Evolutionary conservation across 2,329 filamentous ascomycete species (phyloP).

Genomic region (Paraphaeosphaeria sporulosa): DNA sequence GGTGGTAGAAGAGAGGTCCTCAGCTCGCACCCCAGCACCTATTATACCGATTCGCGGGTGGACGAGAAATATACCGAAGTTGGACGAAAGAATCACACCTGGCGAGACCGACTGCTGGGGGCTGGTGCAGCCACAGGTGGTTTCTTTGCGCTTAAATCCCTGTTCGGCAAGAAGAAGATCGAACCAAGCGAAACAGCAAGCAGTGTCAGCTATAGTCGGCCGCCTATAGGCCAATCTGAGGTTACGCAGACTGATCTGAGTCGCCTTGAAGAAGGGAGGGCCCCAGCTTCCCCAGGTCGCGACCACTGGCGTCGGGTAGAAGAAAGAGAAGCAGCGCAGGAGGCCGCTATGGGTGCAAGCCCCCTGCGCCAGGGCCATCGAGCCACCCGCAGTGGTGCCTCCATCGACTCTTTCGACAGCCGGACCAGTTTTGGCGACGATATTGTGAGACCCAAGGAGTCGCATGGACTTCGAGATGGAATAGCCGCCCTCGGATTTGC

Average conservation of each 20-base stretch:
- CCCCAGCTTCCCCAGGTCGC: constrained; percentile 55
- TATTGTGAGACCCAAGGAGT: constrained; percentile 32
- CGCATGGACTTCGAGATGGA: constrained; percentile 53
- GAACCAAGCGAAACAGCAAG: constrained; percentile 58
- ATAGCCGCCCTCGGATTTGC: constrained; percentile 56
- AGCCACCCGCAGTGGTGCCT: constrained; percentile 45
- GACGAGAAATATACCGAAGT: constrained; percentile 54
- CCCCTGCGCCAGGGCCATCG: constrained; percentile 40
- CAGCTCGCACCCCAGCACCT: constrained; percentile 46
- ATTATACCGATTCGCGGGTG: constrained; percentile 43
- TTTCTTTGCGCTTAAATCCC: constrained; percentile 59
- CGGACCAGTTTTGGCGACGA: constrained; percentile 49
- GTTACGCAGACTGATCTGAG: constrained; percentile 57
- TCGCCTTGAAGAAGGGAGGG: constrained; percentile 62
- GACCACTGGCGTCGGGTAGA: constrained; percentile 47
- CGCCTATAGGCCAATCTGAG: constrained; percentile 58
- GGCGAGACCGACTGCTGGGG: constrained; percentile 56
- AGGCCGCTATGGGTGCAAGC: constrained; percentile 58
- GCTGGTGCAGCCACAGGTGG: constrained; percentile 53
- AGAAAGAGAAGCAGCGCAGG: constrained; percentile 48
- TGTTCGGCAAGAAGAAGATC: constrained; percentile 61
- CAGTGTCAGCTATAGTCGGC: constrained; percentile 61
- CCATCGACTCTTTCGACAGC: constrained; percentile 51
- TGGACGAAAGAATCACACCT: constrained; percentile 45
- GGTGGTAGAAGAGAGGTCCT: constrained; percentile 39